Evolutionary conservation across 1,284 basidiomycete genomes (phyloP).

Genomic region (Puccinia polysora): DNA sequence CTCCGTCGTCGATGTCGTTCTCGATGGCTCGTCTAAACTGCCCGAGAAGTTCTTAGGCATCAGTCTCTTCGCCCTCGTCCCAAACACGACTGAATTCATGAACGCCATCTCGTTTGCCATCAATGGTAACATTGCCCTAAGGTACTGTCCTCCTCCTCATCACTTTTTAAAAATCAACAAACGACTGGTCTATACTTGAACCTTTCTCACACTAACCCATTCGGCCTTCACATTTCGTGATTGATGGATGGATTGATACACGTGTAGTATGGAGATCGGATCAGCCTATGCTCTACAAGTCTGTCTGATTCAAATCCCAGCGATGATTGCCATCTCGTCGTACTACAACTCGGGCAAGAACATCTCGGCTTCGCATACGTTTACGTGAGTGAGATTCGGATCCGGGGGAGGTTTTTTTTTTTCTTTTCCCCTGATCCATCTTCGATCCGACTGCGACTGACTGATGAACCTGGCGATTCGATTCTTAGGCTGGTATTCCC

Average conservation of each 20-base stretch:
- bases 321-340: conserved; percentile 97
- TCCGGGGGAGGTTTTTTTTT: conserved; percentile 42
- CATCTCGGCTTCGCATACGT: conserved; percentile 66
- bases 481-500: conserved; percentile 82
- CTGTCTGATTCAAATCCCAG: conserved; percentile 93
- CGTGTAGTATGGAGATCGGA: conserved; percentile 97
- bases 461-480: background rate
- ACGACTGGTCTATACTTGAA: background rate
- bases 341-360: conserved; percentile 74
- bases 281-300: conserved; percentile 98
- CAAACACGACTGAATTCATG: conserved; percentile 99
- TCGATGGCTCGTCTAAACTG: conserved; percentile 73
- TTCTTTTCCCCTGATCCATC: conserved; percentile 4
- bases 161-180: too few relatives aligned
- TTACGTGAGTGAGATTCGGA: conserved; percentile 68
- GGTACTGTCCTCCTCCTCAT: conserved; percentile 58
- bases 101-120: conserved; percentile 99
- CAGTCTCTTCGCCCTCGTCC: conserved; percentile 92
- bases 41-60: conserved; percentile 97
- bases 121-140: conserved; percentile 93
- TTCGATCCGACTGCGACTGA: conserved; percentile 36
- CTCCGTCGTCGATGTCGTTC: conserved; percentile 89
- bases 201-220: background rate
- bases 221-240: too few relatives aligned
- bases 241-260: too few relatives aligned